These are phyloP conservation scores for Lichtheimia ramosa DNA, from an alignment of 371 early-diverging fungal species.

Conservation along the genomic window DNA sequence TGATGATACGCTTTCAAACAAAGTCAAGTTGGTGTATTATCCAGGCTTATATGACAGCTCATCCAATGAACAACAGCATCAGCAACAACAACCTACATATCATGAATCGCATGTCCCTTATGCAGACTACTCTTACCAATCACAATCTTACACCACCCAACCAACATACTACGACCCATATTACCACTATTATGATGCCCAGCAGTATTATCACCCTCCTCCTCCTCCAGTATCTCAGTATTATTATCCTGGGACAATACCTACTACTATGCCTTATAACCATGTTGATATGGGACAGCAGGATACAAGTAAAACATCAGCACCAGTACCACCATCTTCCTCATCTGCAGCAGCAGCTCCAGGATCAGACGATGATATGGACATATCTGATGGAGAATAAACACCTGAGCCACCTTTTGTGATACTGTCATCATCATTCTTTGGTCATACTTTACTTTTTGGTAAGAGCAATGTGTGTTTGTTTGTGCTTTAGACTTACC, in stretches of 20 bases:
- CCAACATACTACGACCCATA: neutral
- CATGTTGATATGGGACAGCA: too few species aligned
- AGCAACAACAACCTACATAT: neutral
- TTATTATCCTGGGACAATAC: too few species aligned
- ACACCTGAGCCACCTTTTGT: too few species aligned
- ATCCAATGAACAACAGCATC: neutral
- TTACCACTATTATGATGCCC: neutral
- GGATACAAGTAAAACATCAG: too few species aligned
- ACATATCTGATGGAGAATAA: neutral
- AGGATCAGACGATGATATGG: constrained; percentile 8
- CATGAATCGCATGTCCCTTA: neutral
- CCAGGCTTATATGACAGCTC: neutral
- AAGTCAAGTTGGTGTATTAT: constrained; percentile 10
- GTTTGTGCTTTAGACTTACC: too few species aligned
- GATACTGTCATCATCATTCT: neutral
- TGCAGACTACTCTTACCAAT: too few species aligned
- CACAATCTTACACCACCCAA: neutral
- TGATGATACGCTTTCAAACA: neutral
- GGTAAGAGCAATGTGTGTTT: too few species aligned
- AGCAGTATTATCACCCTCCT: neutral
- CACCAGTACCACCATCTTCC: neutral
- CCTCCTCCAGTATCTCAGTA: too few species aligned
- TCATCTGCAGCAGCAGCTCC: neutral
- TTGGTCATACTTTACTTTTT: too few species aligned
- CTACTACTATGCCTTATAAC: too few species aligned